Evolutionary conservation across 2,329 filamentous ascomycete species (phyloP).

Genomic region (Colletotrichum paranaense): DNA sequence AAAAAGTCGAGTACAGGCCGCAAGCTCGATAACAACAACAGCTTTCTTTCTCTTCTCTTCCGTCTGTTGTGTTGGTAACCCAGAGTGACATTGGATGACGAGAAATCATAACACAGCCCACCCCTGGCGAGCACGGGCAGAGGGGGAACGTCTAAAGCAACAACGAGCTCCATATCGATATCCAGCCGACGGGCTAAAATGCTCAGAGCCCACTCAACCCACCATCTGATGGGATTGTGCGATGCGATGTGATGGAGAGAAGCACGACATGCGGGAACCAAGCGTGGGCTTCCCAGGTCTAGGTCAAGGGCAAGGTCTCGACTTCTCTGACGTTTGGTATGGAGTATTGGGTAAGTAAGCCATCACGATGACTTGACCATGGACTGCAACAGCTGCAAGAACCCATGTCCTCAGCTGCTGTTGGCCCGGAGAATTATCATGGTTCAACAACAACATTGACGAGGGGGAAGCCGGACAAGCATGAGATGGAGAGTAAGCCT

Average conservation of each 20-base stretch:
- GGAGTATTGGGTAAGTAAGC: neutral
- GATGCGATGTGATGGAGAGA: slow-evolving; percentile 9
- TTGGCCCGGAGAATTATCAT: slow-evolving; percentile 31
- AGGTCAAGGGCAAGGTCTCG: neutral
- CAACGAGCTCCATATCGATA: slow-evolving; percentile 2
- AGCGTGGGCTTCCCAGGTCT: slow-evolving; percentile 4
- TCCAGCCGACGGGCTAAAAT: neutral
- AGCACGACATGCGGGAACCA: slow-evolving; percentile 33
- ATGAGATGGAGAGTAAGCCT: neutral
- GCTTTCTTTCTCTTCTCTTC: neutral
- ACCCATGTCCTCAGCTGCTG: slow-evolving; percentile 31
- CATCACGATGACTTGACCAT: slow-evolving; percentile 15
- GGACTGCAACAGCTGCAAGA: neutral
- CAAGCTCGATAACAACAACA: neutral
- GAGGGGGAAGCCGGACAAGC: too few relatives aligned
- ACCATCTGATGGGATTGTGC: neutral
- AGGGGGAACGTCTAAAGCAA: neutral
- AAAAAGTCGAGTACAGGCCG: neutral
- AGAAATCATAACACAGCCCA: neutral
- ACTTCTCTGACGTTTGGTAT: neutral
- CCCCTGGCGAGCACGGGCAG: neutral
- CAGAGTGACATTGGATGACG: neutral
- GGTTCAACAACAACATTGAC: slow-evolving; percentile 19
- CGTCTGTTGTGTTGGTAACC: neutral
- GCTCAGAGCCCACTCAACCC: neutral